A percentile compares a stretch with the other conserved stretches of the same genome.
Evolutionary conservation across 129 eudicot genomes (phyloP).

Genomic region (Flaveria ramosissima): DNA sequence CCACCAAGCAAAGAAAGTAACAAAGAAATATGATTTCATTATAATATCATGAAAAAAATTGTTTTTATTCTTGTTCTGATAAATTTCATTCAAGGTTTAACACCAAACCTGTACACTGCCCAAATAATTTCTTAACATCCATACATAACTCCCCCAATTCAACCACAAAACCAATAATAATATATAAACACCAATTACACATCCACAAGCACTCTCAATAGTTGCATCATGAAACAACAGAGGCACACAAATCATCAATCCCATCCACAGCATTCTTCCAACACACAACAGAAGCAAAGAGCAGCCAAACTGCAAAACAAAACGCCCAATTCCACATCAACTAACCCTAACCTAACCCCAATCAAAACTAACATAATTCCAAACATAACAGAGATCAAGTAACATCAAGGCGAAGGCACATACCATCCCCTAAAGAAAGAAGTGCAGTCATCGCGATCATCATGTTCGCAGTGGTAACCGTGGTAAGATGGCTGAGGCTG

Average conservation of each 20-base stretch:
- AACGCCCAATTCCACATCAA: not conserved
- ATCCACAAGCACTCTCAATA: not conserved
- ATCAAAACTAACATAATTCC: not conserved
- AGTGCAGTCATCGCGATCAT: constrained; percentile 18
- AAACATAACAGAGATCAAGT: not conserved
- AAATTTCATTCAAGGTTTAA: not conserved
- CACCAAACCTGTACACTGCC: not conserved
- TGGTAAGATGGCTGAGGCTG: constrained; percentile 25
- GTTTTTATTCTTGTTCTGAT: not conserved
- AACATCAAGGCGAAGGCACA: not conserved
- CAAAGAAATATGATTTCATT: not conserved
- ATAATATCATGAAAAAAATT: not conserved
- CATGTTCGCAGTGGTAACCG: constrained; percentile 23
- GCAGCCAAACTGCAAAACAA: constrained; percentile 37
- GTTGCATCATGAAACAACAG: not conserved
- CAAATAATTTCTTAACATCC: not conserved
- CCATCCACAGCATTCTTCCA: constrained; percentile 37
- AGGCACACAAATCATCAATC: not conserved
- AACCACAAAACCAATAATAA: not conserved
- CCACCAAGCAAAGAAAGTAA: not conserved
- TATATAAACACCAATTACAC: not conserved
- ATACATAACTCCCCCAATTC: not conserved
- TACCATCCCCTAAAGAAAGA: constrained; percentile 39
- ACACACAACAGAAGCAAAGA: constrained; percentile 41
- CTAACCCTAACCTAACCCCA: not conserved